Conservation (phyloP, 2,329 filamentous ascomycete genomes). For the Hortaea werneckii region DNA sequence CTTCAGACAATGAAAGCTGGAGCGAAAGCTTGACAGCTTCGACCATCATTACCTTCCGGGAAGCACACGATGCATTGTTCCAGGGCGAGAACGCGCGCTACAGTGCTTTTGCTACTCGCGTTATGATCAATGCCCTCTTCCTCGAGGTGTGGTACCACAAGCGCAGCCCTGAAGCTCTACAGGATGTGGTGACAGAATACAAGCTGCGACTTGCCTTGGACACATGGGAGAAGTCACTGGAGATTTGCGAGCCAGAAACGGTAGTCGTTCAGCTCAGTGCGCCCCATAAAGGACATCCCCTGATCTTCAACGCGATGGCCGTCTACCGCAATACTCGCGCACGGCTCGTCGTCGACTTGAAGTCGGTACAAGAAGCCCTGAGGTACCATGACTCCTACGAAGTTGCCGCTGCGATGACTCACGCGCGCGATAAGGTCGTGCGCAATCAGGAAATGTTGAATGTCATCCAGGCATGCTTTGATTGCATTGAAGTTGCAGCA, state of each 20-base stretch:
- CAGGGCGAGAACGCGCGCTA: constrained; percentile 84
- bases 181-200: constrained; percentile 96
- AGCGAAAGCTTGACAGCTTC: constrained; percentile 63
- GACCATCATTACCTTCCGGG: constrained; percentile 74
- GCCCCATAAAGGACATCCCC: constrained; percentile 87
- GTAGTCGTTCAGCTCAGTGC: constrained; percentile 83
- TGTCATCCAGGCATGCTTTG: constrained; percentile 94
- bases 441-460: constrained; percentile 96
- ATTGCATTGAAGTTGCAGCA: constrained; percentile 93
- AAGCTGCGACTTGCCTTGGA: constrained; percentile 90
- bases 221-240: constrained; percentile 97
- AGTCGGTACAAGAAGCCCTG: constrained; percentile 89
- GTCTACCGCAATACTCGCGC: constrained; percentile 91
- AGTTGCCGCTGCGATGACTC: constrained; percentile 92
- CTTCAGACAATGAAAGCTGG: constrained; percentile 72
- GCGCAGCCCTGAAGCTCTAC: constrained; percentile 90
- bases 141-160: constrained; percentile 99
- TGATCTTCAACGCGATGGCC: constrained; percentile 97
- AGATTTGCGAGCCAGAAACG: constrained; percentile 83
- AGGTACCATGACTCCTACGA: constrained; percentile 97
- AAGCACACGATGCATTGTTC: constrained; percentile 91
- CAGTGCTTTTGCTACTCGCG: constrained; percentile 90
- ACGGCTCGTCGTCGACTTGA: constrained; percentile 87
- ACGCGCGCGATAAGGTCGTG: constrained; percentile 86
- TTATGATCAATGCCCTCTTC: constrained; percentile 98